Percentiles rank a stretch among this genome's conserved stretches.
Evolutionary conservation across 2,329 filamentous ascomycete species (phyloP).

Genomic region (Davidsoniella australis): DNA sequence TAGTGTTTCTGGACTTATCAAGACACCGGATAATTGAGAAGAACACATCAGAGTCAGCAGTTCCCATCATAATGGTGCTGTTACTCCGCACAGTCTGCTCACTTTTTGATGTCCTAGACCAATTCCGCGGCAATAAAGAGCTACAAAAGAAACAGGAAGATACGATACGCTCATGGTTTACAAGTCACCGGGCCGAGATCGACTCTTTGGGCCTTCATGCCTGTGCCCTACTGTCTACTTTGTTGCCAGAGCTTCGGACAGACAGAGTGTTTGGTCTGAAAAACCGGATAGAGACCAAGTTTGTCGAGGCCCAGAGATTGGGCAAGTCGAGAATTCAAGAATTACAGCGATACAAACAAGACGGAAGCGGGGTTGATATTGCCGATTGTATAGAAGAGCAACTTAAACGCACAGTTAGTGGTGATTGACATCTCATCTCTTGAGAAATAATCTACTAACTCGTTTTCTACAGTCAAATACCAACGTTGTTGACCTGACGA

Average conservation of each 20-base stretch:
- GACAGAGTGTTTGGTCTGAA: constrained; percentile 66
- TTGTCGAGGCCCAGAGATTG: constrained; percentile 50
- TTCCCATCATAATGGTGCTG: constrained; percentile 36
- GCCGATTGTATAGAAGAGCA: constrained; percentile 53
- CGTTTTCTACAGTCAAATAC: not conserved
- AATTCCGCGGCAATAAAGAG: constrained; percentile 20
- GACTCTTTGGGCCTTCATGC: constrained; percentile 37
- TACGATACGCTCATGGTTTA: constrained; percentile 51
- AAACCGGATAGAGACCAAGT: constrained; percentile 45
- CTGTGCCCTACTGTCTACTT: constrained; percentile 46
- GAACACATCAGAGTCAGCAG: no score
- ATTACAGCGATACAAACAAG: constrained; percentile 43
- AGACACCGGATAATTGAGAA: no score
- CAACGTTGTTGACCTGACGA: constrained; percentile 25
- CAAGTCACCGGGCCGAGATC: constrained; percentile 39
- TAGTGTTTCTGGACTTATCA: no score
- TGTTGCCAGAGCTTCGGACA: constrained; percentile 59
- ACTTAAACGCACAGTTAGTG: constrained; percentile 39
- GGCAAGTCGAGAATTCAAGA: constrained; percentile 42
- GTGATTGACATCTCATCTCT: not conserved
- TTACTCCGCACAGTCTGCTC: constrained; percentile 57
- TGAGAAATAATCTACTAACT: not conserved
- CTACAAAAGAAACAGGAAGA: constrained; percentile 15
- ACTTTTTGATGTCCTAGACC: constrained; percentile 51
- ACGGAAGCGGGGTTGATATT: constrained; percentile 46